A percentile compares a stretch with the other conserved stretches of the same genome.
Evolutionary conservation across 306 rosid species (phyloP).

Genomic region (Lupinus albus): DNA sequence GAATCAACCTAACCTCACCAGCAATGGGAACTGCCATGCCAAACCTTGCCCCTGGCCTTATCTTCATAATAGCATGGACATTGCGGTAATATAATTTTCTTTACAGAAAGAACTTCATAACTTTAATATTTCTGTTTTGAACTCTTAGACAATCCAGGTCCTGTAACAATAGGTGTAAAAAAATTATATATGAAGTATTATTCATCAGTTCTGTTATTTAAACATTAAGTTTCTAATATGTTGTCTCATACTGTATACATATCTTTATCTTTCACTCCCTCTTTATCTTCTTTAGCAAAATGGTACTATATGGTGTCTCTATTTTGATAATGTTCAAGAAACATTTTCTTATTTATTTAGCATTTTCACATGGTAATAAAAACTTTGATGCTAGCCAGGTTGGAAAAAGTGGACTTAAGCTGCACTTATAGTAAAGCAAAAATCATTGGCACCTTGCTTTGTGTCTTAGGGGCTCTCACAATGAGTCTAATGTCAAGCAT

Average conservation of each 20-base stretch:
- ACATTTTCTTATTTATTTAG: neutral
- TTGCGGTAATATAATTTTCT: constrained; percentile 55
- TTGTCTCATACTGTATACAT: too few species aligned
- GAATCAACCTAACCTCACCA: constrained; percentile 78
- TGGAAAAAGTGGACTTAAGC: constrained; percentile 73
- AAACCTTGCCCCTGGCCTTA: constrained; percentile 84
- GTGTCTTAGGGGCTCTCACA: constrained; percentile 73
- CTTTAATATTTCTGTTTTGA: neutral
- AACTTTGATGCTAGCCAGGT: constrained; percentile 51
- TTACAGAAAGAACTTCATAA: neutral
- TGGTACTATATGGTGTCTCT: too few species aligned
- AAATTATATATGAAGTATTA: neutral
- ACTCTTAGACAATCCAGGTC: too few species aligned
- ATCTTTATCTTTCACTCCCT: too few species aligned
- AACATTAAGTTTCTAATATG: too few species aligned
- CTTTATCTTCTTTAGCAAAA: too few species aligned
- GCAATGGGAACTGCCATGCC: constrained; percentile 97
- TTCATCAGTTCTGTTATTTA: too few species aligned
- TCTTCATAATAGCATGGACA: constrained; percentile 80
- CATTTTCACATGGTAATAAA: constrained; percentile 4
- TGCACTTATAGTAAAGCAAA: constrained; percentile 79
- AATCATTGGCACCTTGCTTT: constrained; percentile 72
- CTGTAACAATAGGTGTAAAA: neutral
- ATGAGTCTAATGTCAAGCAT: constrained; percentile 82
- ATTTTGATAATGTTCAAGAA: too few species aligned